Base-by-base conservation (phyloP, 1,284 basidiomycete species). In the Ustilago loliicola region DNA sequence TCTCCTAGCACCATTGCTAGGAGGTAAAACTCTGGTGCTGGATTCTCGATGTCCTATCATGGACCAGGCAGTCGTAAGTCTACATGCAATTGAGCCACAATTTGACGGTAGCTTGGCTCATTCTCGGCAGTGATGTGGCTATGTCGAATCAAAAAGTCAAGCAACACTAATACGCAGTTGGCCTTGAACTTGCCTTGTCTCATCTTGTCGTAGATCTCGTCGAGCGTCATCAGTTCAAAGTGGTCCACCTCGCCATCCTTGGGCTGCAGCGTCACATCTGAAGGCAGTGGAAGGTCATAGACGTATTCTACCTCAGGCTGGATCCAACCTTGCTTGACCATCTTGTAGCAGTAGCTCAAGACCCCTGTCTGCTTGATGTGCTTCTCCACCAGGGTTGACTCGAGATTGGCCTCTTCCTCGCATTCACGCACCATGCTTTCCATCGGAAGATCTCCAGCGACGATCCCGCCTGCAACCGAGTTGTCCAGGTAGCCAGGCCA, bases 201-300 rank as follows among this genome's bases (percentile, higher is more conserved):
- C 77, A 86, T 80, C 58, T 59, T 65, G 4, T 67, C 55, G 50
- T 81, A 42, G 34, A 86, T 73, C 52, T 86, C 74, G 5, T 82
- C 78, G 5, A 85, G 48, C 9, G 59, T 61, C 67, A 88, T 72
- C 19, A 87, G 76, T 53, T 92, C 91, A 81, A 98, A 98, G 1
- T 90, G 92, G 83, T 97, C 94, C 5, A 98, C 96, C 86, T 98
- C 96, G 34, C 93, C 95, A 79, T 98, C 96, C 42, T 91, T 89
- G 0, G 95, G 95, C 54, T 88, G 89, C 0, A 94, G 93, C 47
- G 89, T 87, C 73, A 93, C 87, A 40, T 79, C 75, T 1, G 73
- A 27, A 1, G 85, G 82, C 34, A 86, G 55, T 1, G 66, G 62
- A 21, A 86, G 64, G 42, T 85, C 85, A 67, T 86, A 86, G 8